A percentile compares a stretch with the other conserved stretches of the same genome.
phyloP scores from a whole-genome alignment of 2,329 filamentous ascomycete genomes.

The Aspergillus candidus region DNA sequence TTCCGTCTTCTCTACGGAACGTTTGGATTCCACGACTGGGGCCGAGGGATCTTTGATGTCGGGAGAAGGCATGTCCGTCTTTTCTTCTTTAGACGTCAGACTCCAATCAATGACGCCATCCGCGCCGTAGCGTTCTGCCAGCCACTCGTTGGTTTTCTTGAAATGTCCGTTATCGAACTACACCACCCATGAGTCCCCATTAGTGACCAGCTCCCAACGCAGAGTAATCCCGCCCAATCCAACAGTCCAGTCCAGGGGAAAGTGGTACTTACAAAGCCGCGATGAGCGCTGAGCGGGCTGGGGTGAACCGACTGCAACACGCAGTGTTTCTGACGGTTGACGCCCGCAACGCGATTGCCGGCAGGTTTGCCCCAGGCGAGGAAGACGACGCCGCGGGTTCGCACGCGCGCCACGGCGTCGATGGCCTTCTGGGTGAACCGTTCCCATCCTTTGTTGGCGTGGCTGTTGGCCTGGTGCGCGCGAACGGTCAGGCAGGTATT shows the following conservation, averaged over 20 bases:
- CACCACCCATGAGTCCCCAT: background rate
- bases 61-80: constrained; percentile 11
- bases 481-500: constrained; percentile 95
- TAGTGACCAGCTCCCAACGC: background rate
- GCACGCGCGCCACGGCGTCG: constrained; percentile 72
- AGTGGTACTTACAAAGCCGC: constrained; percentile 61
- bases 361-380: constrained; percentile 89
- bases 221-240: no score
- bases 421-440: constrained; percentile 86
- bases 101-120: constrained; percentile 83
- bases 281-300: constrained; percentile 77
- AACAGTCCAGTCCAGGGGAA: background rate
- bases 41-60: constrained; percentile 12
- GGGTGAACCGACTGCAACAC: constrained; percentile 86
- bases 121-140: constrained; percentile 69
- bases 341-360: constrained; percentile 66
- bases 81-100: constrained; percentile 37
- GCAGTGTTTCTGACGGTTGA: constrained; percentile 68
- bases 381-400: constrained; percentile 81
- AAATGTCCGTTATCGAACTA: constrained; percentile 43
- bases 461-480: constrained; percentile 79
- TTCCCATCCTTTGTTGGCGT: constrained; percentile 87
- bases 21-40: constrained; percentile 20
- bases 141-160: constrained; percentile 57
- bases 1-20: background rate